These are phyloP conservation scores for Darksidea phi DNA, from an alignment of 495 filamentous ascomycete species.

Conservation along the genomic window DNA sequence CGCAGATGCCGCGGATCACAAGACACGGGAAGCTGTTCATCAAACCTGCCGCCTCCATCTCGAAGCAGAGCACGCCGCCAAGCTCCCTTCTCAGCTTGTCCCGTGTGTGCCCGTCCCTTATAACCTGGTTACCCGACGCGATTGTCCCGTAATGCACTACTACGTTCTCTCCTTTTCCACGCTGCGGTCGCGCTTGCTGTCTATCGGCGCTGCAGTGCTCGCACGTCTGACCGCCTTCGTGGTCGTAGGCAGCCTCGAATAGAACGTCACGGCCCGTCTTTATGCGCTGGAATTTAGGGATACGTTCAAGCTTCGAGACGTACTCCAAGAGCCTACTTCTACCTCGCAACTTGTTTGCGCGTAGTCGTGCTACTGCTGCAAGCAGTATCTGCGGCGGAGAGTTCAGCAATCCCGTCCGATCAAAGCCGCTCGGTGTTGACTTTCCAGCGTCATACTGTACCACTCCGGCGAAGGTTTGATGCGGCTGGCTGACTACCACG, in stretches of 20 bases:
- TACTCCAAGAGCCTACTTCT: constrained; percentile 27
- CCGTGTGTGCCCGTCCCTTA: constrained; percentile 31
- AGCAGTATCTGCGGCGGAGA: constrained; percentile 38
- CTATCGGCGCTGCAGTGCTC: constrained; percentile 16
- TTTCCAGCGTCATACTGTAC: constrained; percentile 45
- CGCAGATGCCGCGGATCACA: constrained; percentile 32
- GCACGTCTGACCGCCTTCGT: constrained; percentile 21
- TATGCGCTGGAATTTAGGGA: constrained; percentile 22
- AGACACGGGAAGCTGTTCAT: constrained; percentile 30
- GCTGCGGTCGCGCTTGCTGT: constrained; percentile 25
- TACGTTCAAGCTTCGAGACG: constrained; percentile 2
- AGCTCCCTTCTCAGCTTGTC: constrained; percentile 21
- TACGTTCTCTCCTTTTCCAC: constrained; percentile 22
- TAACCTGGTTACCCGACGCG: constrained; percentile 46
- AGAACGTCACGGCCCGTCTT: constrained; percentile 25
- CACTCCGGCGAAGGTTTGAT: constrained; percentile 36
- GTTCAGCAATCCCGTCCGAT: constrained; percentile 35
- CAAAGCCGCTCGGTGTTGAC: constrained; percentile 20
- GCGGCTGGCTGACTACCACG: constrained; percentile 45
- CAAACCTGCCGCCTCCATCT: constrained; percentile 20
- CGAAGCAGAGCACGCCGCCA: constrained; percentile 24
- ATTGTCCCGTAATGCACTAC: constrained; percentile 45
- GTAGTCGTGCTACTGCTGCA: constrained; percentile 23
- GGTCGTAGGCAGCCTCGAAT: constrained; percentile 28
- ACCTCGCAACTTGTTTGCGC: constrained; percentile 16